Percentiles rank a stretch among this genome's conserved stretches.
Conservation (phyloP, 192 early-diverging fungal genomes). For the Coemansia sp. region DNA sequence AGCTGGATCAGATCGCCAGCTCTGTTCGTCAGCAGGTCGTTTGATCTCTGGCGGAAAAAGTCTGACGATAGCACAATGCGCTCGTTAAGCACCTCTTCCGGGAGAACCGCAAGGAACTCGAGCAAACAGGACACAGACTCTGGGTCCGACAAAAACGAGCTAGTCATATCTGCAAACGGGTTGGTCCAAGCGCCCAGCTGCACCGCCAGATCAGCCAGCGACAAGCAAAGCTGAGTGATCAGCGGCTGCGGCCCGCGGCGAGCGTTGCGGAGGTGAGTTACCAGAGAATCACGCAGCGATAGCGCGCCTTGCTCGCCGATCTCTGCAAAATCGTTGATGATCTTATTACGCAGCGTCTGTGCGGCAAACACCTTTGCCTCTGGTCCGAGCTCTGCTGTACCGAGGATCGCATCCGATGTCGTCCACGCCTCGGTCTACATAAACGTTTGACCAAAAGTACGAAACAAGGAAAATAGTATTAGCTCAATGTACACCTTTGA, state of each 20-base stretch:
- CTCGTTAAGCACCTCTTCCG: conserved; percentile 80
- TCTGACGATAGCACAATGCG: conserved; percentile 63
- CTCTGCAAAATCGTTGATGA: conserved; percentile 77
- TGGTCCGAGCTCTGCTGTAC: conserved; percentile 50
- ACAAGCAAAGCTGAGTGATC: conserved; percentile 77
- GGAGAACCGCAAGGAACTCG: conserved; percentile 81
- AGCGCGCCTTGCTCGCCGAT: conserved; percentile 63
- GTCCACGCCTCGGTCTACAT: conserved; percentile 79
- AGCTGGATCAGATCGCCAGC: conserved; percentile 69
- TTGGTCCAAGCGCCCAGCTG: conserved; percentile 80
- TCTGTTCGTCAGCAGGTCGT: conserved; percentile 63
- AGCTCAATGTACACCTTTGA: background rate
- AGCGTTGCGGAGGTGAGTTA: conserved; percentile 62
- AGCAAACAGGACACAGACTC: conserved; percentile 67
- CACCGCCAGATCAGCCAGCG: conserved; percentile 80
- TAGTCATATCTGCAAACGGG: conserved; percentile 72
- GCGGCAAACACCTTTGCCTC: conserved; percentile 85
- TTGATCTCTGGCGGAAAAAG: conserved; percentile 59
- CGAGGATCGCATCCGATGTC: conserved; percentile 72
- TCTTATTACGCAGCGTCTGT: conserved; percentile 91
- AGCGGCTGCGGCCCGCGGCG: conserved; percentile 63
- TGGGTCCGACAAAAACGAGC: conserved; percentile 62
- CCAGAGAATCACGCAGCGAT: conserved; percentile 75
- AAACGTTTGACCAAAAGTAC: background rate
- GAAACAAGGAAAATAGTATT: background rate